Evolutionary conservation across 345 rosid genomes (phyloP), one percentile per base, ranked within the genome.

Genomic region (Camelina hispida): DNA sequence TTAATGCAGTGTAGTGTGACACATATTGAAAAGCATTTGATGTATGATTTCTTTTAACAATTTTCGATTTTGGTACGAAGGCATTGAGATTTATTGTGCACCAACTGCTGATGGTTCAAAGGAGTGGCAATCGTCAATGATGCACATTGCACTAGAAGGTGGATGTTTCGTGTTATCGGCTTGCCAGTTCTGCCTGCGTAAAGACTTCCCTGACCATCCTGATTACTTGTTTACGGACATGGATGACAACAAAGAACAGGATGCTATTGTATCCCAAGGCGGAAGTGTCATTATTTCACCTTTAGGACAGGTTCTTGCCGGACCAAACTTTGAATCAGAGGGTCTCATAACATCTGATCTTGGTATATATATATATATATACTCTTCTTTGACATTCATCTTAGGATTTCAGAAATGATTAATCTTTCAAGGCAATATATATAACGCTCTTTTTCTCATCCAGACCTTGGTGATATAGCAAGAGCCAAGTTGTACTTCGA

Each of bases 241-340:
- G 83, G 7, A 85, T 44, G 86, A 84, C 9, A 74, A 78, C 66
- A 86, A 80, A 65, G 79, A 75, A 30, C 86, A 87, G 4, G 89
- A 86, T 42, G 81, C 93, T 14, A 77, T 91, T 47, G 93, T 94
- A 62, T 88, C 97, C 77, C 84, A 84, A 32, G 96, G 97, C 32
- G 97, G 98, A 52, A 91, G 93, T 84, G 96, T 86, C 42, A 91
- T 91, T 57, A 87, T 90, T 77, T 89, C 98, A 59, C 96, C 97
- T 12, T 80, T 85, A 11, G 97, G 97, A 74, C 53, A 84, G 64
- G 81, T 94, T 60, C 80, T 94, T 18, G 96, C 97, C 0, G 97
- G 98, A 64, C 98, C 98, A 28, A 94, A 88, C 83, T 94, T 83
- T 64, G 93, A 94, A 2, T 88, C 91, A 37, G 96, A 94, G 83